These are phyloP conservation scores for Phaeosphaeria sp. DNA, from an alignment of 2,329 filamentous ascomycete species.

Conservation along the genomic window DNA sequence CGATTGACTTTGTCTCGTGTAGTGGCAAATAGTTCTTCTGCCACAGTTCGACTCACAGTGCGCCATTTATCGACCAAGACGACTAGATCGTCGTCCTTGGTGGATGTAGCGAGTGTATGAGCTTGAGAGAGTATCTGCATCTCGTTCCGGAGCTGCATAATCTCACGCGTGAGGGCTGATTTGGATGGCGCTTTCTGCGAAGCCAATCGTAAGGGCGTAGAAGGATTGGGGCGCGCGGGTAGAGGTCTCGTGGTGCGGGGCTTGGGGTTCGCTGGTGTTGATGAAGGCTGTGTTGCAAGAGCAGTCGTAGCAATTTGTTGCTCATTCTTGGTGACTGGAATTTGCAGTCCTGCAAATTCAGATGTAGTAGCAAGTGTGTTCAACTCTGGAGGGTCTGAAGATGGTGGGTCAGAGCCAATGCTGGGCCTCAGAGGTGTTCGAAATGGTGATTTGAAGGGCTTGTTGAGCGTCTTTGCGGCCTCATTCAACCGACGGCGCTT, in stretches of 20 bases:
- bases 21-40: conserved; percentile 69
- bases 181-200: conserved; percentile 26
- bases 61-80: conserved; percentile 67
- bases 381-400: conserved; percentile 31
- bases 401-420: conserved; percentile 29
- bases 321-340: background rate
- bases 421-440: conserved; percentile 52
- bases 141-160: conserved; percentile 43
- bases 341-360: background rate
- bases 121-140: conserved; percentile 53
- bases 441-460: conserved; percentile 76
- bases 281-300: background rate
- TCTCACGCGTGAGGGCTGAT: conserved; percentile 38
- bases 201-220: conserved; percentile 9
- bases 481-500: conserved; percentile 70
- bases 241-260: conserved; percentile 12
- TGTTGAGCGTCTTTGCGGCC: conserved; percentile 65
- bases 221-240: conserved; percentile 16
- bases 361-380: conserved; percentile 4
- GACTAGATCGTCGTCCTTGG: conserved; percentile 62
- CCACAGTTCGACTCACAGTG: conserved; percentile 64
- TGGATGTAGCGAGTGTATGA: conserved; percentile 39
- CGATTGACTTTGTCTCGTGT: conserved; percentile 66
- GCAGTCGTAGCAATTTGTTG: background rate
- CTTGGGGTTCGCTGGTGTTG: conserved; percentile 8